A percentile compares a stretch with the other conserved stretches of the same genome.
Evolutionary conservation across 805 yeast species (phyloP).

Genomic region (Limtongia smithiae): DNA sequence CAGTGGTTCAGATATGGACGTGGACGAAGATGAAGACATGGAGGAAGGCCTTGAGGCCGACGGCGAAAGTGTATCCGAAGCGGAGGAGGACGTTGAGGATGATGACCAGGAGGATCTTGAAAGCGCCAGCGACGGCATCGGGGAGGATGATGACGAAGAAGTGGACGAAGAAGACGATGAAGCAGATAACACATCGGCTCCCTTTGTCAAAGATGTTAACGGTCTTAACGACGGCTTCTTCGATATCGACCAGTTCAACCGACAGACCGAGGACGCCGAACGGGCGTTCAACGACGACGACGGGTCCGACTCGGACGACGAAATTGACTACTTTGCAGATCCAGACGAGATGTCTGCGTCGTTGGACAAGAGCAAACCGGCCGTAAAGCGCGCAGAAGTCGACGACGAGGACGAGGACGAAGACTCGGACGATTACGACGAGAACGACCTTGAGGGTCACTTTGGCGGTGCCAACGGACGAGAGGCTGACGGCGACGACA

Average conservation of each 20-base stretch:
- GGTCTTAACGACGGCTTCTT: constrained; percentile 83
- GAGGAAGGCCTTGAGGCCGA: constrained; percentile 21
- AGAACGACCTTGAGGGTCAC: constrained; percentile 42
- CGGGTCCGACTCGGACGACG: constrained; percentile 46
- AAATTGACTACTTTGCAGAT: constrained; percentile 46
- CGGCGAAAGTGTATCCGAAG: constrained; percentile 29
- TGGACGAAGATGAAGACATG: constrained; percentile 24
- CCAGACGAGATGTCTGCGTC: constrained; percentile 25
- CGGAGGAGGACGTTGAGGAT: constrained; percentile 35
- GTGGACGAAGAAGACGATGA: constrained; percentile 35
- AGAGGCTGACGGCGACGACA: constrained; percentile 15
- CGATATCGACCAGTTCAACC: constrained; percentile 78
- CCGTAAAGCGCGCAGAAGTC: neutral
- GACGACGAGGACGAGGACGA: constrained; percentile 4
- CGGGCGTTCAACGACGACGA: constrained; percentile 30
- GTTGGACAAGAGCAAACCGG: neutral
- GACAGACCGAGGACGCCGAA: constrained; percentile 53
- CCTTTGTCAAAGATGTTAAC: constrained; percentile 46
- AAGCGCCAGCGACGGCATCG: constrained; percentile 6
- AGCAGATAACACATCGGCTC: constrained; percentile 31
- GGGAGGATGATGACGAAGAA: constrained; percentile 18
- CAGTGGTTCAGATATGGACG: constrained; percentile 23
- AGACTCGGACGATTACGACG: constrained; percentile 32
- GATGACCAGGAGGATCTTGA: constrained; percentile 43
- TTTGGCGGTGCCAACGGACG: constrained; percentile 13